phyloP scores from a whole-genome alignment of 352 stramenopile species.

The Phytophthora kernoviae region DNA sequence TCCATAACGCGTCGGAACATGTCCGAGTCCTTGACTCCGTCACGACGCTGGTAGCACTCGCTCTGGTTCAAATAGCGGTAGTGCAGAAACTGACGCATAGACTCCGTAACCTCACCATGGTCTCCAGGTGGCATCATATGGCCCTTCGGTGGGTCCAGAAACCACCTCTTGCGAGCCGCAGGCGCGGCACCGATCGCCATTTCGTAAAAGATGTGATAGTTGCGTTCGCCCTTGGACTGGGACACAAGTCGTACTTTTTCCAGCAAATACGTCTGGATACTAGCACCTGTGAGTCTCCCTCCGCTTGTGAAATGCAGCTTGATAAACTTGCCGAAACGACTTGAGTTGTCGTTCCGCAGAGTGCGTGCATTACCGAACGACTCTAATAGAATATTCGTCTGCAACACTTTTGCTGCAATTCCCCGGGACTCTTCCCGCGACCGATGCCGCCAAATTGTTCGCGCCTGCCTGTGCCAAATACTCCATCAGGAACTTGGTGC shows the following conservation, averaged over 20 bases:
- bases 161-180: constrained; percentile 59
- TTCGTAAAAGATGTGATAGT: constrained; percentile 91
- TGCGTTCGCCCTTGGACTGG: constrained; percentile 80
- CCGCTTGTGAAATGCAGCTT: constrained; percentile 87
- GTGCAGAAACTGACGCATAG: constrained; percentile 63
- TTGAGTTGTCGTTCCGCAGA: constrained; percentile 91
- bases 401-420: constrained; percentile 89
- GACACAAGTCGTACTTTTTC: constrained; percentile 93
- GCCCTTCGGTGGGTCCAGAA: constrained; percentile 56
- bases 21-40: constrained; percentile 74
- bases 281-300: constrained; percentile 78
- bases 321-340: constrained; percentile 93
- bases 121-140: constrained; percentile 47
- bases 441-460: constrained; percentile 65
- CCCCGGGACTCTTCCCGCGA: constrained; percentile 43
- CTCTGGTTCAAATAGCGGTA: constrained; percentile 90
- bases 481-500: constrained; percentile 90
- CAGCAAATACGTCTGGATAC: constrained; percentile 94
- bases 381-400: constrained; percentile 91
- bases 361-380: constrained; percentile 91
- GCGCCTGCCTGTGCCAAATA: constrained; percentile 83
- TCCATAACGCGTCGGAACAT: constrained; percentile 84
- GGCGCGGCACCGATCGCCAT: constrained; percentile 68
- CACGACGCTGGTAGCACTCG: constrained; percentile 78
- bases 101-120: constrained; percentile 42